These are phyloP conservation scores for Pilatotrama ljubarskyi DNA, from an alignment of 768 basidiomycete species.

Conservation along the genomic window DNA sequence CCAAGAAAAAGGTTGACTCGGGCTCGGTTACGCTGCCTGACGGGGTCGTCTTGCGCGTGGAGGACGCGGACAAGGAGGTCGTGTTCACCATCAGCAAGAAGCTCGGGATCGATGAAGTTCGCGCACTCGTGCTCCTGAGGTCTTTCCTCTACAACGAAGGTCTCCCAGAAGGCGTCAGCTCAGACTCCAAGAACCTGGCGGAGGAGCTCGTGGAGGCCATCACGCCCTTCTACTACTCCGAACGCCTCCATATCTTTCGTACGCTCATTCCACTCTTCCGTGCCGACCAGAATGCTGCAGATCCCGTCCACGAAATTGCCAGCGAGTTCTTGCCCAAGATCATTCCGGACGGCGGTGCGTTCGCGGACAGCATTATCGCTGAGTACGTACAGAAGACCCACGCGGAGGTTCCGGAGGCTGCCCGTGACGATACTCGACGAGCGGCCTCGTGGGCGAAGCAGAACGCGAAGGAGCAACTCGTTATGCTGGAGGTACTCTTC, in stretches of 20 bases:
- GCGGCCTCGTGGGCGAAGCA: slow-evolving; percentile 75
- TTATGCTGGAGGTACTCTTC: slow-evolving; percentile 83
- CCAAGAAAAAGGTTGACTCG: slow-evolving; percentile 63
- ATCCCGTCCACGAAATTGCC: slow-evolving; percentile 57
- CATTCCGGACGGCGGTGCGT: slow-evolving; percentile 63
- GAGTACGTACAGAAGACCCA: slow-evolving; percentile 61
- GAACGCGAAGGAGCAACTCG: slow-evolving; percentile 74
- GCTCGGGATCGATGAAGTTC: slow-evolving; percentile 78
- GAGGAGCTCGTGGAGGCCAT: slow-evolving; percentile 69
- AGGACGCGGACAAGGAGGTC: slow-evolving; percentile 69
- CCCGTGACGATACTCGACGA: slow-evolving; percentile 49
- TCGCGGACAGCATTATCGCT: slow-evolving; percentile 57
- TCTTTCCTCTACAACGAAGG: slow-evolving; percentile 81
- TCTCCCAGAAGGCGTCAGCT: slow-evolving; percentile 47
- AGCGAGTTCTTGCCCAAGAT: slow-evolving; percentile 55
- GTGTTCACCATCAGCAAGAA: slow-evolving; percentile 69
- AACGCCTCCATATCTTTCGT: slow-evolving; percentile 70
- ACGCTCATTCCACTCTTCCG: slow-evolving; percentile 76
- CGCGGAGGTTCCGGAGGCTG: slow-evolving; percentile 46
- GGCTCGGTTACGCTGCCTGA: slow-evolving; percentile 71
- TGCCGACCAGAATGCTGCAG: slow-evolving; percentile 57
- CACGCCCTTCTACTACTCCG: slow-evolving; percentile 80
- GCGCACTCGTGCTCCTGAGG: slow-evolving; percentile 71
- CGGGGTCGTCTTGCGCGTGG: slow-evolving; percentile 60
- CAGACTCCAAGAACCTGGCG: slow-evolving; percentile 46